These are phyloP conservation scores for Colletotrichum karsti DNA, from an alignment of 2,329 filamentous ascomycete species.

Conservation along the genomic window DNA sequence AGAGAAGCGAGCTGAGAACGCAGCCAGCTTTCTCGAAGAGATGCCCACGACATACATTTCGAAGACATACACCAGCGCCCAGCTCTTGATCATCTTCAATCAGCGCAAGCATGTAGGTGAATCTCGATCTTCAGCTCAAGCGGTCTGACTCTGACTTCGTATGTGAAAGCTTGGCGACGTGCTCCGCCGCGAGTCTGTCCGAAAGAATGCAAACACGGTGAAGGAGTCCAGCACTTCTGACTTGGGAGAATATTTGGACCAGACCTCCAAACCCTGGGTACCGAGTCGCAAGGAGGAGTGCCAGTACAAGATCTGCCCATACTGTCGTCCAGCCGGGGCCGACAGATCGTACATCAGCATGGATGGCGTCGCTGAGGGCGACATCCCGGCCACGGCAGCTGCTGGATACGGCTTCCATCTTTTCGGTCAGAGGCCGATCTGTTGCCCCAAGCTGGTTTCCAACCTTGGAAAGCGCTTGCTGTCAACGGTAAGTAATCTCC, in stretches of 20 bases:
- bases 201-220: neutral
- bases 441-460: slow-evolving; percentile 46
- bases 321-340: slow-evolving; percentile 53
- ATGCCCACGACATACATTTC: slow-evolving; percentile 48
- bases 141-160: neutral
- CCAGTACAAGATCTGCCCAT: slow-evolving; percentile 57
- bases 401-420: slow-evolving; percentile 62
- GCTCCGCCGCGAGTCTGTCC: slow-evolving; percentile 18
- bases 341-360: slow-evolving; percentile 59
- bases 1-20: slow-evolving; percentile 49
- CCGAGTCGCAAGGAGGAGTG: slow-evolving; percentile 52
- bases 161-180: slow-evolving; percentile 8
- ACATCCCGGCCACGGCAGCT: slow-evolving; percentile 58
- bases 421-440: slow-evolving; percentile 50
- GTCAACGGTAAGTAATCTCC: slow-evolving; percentile 46
- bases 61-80: slow-evolving; percentile 52
- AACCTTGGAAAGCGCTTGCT: slow-evolving; percentile 49
- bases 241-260: neutral
- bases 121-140: too few species aligned
- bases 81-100: slow-evolving; percentile 55
- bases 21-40: slow-evolving; percentile 54
- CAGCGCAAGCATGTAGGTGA: slow-evolving; percentile 58
- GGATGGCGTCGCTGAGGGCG: slow-evolving; percentile 56
- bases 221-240: neutral
- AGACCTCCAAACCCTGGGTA: slow-evolving; percentile 44